Percentiles rank a stretch among this genome's conserved stretches.
Conservation (phyloP, 768 basidiomycete genomes). For the Boletus fagicola region DNA sequence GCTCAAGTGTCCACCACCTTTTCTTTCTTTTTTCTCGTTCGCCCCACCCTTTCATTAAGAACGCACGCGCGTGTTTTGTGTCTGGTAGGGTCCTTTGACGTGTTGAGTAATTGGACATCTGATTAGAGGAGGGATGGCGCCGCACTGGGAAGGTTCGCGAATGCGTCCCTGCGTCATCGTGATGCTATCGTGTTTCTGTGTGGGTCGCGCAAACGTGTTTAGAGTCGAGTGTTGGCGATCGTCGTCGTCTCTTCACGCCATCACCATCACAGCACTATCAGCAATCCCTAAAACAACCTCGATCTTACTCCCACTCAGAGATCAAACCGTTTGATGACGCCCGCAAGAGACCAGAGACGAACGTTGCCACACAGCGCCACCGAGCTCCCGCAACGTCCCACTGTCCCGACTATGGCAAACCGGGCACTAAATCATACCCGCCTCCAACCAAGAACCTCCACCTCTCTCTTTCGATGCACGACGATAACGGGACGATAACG, state of each 20-base stretch:
- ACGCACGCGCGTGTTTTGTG: not conserved
- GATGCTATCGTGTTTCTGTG: not conserved
- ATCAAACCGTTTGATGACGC: not conserved
- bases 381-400: not conserved
- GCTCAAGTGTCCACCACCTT: not conserved
- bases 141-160: not conserved
- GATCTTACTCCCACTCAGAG: not conserved
- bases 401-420: not conserved
- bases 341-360: not conserved
- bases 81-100: not conserved
- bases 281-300: not conserved
- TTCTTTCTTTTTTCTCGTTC: not conserved
- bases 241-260: not conserved
- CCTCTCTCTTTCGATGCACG: not conserved
- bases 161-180: conserved; percentile 1
- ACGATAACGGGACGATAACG: not conserved
- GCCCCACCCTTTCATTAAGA: not conserved
- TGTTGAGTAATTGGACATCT: not conserved
- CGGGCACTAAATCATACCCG: not conserved
- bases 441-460: not conserved
- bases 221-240: not conserved
- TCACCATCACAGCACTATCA: not conserved
- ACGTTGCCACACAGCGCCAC: not conserved
- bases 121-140: not conserved
- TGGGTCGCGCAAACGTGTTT: not conserved